These are phyloP conservation scores for Thraustochytrium striatum DNA, from an alignment of 352 stramenopile genomes.

Conservation along the genomic window DNA sequence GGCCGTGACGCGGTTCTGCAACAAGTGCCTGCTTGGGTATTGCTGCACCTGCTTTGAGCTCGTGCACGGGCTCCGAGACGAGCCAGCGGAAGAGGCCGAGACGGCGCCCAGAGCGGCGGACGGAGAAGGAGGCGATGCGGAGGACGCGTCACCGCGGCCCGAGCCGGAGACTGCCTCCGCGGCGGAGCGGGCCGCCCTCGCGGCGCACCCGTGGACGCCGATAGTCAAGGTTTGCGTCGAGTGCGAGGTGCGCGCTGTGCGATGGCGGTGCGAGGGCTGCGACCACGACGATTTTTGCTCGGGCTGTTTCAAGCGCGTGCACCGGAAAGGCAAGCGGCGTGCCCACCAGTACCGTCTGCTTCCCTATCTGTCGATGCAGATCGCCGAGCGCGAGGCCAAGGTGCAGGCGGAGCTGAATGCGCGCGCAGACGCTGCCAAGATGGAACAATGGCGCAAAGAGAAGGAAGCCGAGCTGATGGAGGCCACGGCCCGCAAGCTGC, in stretches of 20 bases:
- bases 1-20: constrained; percentile 2
- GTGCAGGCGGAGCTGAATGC: neutral
- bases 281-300: constrained; percentile 29
- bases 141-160: neutral
- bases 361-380: neutral
- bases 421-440: neutral
- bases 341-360: constrained; percentile 9
- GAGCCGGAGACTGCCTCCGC: neutral
- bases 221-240: constrained; percentile 30
- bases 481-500: constrained; percentile 18
- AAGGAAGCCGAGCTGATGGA: constrained; percentile 11
- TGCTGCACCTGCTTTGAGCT: constrained; percentile 44
- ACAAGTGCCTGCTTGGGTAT: neutral
- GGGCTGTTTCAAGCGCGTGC: constrained; percentile 22
- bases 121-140: constrained; percentile 4
- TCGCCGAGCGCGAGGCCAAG: neutral
- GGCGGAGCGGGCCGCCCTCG: neutral
- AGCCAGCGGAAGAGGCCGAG: neutral
- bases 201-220: constrained; percentile 3
- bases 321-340: constrained; percentile 24
- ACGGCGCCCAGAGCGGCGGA: neutral
- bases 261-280: constrained; percentile 40
- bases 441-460: neutral
- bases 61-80: constrained; percentile 1
- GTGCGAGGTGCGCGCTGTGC: constrained; percentile 10